Conservation (phyloP, 2,329 filamentous ascomycete genomes). For the Xylaria multiplex region DNA sequence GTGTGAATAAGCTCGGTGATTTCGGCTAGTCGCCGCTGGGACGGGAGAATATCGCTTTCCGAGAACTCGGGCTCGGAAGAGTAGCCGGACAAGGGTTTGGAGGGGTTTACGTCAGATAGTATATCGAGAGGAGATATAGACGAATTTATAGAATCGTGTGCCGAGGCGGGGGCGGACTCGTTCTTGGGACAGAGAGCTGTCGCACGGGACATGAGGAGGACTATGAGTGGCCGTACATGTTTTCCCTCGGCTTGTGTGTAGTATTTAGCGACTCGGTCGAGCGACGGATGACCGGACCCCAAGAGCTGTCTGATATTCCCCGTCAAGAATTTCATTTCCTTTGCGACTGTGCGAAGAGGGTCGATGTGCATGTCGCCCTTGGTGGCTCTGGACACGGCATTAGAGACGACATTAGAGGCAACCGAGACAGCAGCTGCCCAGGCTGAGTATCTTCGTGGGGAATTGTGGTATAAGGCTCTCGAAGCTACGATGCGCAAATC, state of each 20-base stretch:
- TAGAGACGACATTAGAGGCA: constrained; percentile 75
- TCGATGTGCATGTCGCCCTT: constrained; percentile 80
- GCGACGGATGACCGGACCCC: constrained; percentile 90
- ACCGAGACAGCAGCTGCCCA: constrained; percentile 80
- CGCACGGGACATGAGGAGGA: constrained; percentile 94
- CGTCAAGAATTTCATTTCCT: constrained; percentile 95
- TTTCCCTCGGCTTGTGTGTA: constrained; percentile 97
- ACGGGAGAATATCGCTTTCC: constrained; percentile 82
- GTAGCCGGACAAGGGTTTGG: constrained; percentile 64
- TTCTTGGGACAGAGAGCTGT: constrained; percentile 80
- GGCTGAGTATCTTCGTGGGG: constrained; percentile 64
- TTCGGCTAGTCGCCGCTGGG: constrained; percentile 90
- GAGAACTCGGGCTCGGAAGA: constrained; percentile 57
- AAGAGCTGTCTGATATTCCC: constrained; percentile 94
- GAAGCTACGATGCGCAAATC: constrained; percentile 50
- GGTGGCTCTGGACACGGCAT: constrained; percentile 69
- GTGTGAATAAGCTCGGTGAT: constrained; percentile 98
- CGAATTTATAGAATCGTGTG: constrained; percentile 60
- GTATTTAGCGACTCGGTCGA: constrained; percentile 97
- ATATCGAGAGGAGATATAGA: constrained; percentile 65
- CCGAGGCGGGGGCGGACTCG: constrained; percentile 54
- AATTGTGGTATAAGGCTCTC: constrained; percentile 57
- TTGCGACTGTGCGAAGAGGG: constrained; percentile 87
- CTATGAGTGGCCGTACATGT: constrained; percentile 92
- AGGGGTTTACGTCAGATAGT: constrained; percentile 85